phyloP scores from a whole-genome alignment of 140 eudicot genomes.

The Erigeron philadelphicus region DNA sequence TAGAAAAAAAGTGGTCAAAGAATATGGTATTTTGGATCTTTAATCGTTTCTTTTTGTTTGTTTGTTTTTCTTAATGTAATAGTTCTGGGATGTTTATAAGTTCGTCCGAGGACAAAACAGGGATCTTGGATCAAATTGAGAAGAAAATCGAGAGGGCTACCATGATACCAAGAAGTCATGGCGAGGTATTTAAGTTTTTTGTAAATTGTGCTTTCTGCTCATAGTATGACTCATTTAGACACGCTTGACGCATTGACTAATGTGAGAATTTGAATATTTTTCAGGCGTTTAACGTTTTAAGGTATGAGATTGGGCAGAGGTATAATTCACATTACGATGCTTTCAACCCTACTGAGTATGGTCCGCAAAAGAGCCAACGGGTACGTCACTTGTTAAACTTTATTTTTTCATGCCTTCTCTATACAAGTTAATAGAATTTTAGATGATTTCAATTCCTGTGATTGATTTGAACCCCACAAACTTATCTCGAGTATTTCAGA shows the following conservation, averaged over 20 bases:
- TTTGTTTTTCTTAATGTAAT: conserved; percentile 16
- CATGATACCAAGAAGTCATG: conserved; percentile 70
- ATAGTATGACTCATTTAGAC: not conserved
- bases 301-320: conserved; percentile 82
- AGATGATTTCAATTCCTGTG: too few species aligned
- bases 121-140: conserved; percentile 70
- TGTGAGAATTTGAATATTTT: conserved; percentile 27
- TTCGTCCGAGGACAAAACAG: conserved; percentile 81
- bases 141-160: conserved; percentile 77
- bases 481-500: too few species aligned
- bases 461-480: too few species aligned
- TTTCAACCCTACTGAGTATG: conserved; percentile 84
- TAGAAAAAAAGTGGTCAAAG: not conserved
- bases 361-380: conserved; percentile 97
- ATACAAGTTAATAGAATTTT: not conserved
- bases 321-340: conserved; percentile 86
- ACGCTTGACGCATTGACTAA: conserved; percentile 2
- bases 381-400: conserved; percentile 34
- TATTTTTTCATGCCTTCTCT: not conserved
- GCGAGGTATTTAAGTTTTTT: conserved; percentile 60
- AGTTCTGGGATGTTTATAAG: conserved; percentile 95
- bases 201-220: not conserved
- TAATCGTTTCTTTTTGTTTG: not conserved
- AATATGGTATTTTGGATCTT: not conserved
- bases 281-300: conserved; percentile 82